A percentile compares a stretch with the other conserved stretches of the same genome.
Conservation (phyloP, 140 eudicot species). For the Cichorium intybus region DNA sequence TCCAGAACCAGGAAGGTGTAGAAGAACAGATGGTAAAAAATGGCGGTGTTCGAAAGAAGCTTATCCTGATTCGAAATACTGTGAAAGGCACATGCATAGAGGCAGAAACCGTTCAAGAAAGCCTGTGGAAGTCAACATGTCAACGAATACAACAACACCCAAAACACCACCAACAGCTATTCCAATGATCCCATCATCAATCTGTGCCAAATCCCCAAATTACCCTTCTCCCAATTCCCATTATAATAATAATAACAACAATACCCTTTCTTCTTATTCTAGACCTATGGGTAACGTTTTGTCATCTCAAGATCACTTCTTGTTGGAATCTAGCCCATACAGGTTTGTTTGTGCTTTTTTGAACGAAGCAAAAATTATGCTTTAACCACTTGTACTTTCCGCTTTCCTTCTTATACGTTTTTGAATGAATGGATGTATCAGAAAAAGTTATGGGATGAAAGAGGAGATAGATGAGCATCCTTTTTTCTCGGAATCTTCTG, state of each 20-base stretch:
- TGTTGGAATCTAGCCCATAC: constrained; percentile 54
- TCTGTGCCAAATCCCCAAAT: constrained; percentile 37
- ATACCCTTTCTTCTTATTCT: constrained; percentile 31
- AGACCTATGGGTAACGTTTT: constrained; percentile 28
- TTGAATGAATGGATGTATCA: constrained; percentile 4
- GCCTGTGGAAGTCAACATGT: constrained; percentile 80
- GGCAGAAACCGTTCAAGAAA: constrained; percentile 99
- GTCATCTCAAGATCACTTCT: constrained; percentile 43
- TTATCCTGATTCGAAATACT: constrained; percentile 91
- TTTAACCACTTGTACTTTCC: background rate
- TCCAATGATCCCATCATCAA: constrained; percentile 32
- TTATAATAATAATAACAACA: constrained; percentile 12
- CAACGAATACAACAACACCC: constrained; percentile 23
- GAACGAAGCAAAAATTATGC: background rate
- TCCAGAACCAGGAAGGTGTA: constrained; percentile 97
- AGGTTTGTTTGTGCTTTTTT: constrained; percentile 36
- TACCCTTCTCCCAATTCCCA: constrained; percentile 40
- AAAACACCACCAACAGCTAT: constrained; percentile 22
- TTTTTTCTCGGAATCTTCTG: constrained; percentile 51
- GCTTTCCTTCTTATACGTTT: background rate
- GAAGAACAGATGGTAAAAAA: constrained; percentile 94
- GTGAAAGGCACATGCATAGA: constrained; percentile 99
- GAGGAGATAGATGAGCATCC: constrained; percentile 57
- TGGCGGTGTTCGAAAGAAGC: constrained; percentile 99
- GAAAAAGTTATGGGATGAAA: constrained; percentile 52